Percentiles rank a stretch among this genome's conserved stretches.
These are phyloP conservation scores for Fraxinus albicans DNA, from an alignment of 305 asterid species.

Conservation along the genomic window DNA sequence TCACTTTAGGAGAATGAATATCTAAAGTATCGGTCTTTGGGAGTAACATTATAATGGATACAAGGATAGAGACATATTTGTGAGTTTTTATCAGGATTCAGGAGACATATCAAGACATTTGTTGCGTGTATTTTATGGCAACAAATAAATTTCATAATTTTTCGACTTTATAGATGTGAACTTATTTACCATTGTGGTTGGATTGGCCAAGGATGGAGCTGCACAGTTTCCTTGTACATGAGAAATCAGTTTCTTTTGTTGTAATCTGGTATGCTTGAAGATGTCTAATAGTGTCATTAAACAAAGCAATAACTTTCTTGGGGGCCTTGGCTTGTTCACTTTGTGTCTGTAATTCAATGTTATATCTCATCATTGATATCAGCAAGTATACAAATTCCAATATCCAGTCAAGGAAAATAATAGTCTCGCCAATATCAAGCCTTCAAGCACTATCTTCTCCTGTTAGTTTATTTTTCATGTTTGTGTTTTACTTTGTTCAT, in stretches of 20 bases:
- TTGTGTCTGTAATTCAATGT: neutral
- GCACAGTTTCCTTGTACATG: neutral
- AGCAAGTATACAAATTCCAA: neutral
- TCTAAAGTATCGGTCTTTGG: neutral
- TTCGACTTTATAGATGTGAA: neutral
- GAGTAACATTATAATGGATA: neutral
- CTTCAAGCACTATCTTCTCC: neutral
- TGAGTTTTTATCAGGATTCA: neutral
- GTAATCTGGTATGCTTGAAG: neutral
- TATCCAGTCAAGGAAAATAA: neutral
- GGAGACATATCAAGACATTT: neutral
- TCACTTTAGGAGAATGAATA: neutral
- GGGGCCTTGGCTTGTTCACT: neutral
- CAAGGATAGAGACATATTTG: neutral
- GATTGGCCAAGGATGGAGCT: neutral
- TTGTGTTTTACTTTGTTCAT: neutral
- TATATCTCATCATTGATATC: neutral
- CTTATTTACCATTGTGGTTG: neutral
- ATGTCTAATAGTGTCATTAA: neutral
- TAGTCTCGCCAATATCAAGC: neutral
- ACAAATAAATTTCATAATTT: neutral
- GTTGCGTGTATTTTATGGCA: neutral
- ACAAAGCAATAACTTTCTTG: neutral
- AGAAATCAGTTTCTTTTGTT: neutral
- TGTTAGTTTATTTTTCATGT: neutral